Conservation (phyloP, 2,329 filamentous ascomycete species). For the Chaetomiaceae sp. region DNA sequence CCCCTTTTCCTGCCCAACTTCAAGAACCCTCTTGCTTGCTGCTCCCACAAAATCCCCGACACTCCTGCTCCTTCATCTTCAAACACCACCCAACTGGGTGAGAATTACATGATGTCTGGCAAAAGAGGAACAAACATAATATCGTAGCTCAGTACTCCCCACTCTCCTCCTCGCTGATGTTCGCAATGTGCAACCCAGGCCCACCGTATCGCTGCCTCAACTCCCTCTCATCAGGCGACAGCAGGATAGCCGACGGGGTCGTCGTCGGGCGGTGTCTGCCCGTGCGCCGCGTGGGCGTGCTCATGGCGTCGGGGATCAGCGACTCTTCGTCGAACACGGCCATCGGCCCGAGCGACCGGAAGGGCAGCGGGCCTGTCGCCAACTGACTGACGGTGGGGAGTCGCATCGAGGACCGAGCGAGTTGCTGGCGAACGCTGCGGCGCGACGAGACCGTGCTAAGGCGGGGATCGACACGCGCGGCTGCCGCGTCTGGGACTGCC, state of each 20-base stretch:
- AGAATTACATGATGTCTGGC: no score
- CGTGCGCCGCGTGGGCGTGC: constrained; percentile 22
- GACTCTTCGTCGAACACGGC: constrained; percentile 24
- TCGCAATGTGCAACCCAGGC: constrained; percentile 18
- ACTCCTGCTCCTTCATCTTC: not conserved
- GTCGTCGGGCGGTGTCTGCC: constrained; percentile 19
- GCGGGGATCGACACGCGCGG: constrained; percentile 10
- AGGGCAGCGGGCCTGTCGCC: constrained; percentile 5
- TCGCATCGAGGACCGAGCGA: constrained; percentile 8
- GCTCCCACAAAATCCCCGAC: no score
- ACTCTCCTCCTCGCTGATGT: constrained; percentile 23
- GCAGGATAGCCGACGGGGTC: constrained; percentile 23
- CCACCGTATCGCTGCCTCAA: constrained; percentile 17
- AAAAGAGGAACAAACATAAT: no score
- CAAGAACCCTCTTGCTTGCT: no score
- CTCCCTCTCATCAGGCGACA: constrained; percentile 22
- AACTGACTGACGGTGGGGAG: constrained; percentile 13
- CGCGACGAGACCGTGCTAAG: constrained; percentile 17
- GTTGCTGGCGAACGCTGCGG: constrained; percentile 18
- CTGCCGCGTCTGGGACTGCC: constrained; percentile 19
- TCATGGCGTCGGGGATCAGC: constrained; percentile 18
- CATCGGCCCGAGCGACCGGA: constrained; percentile 15
- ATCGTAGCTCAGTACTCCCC: no score
- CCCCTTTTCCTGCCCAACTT: not conserved
- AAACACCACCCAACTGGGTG: not conserved